phyloP scores from a whole-genome alignment of 768 basidiomycete genomes.

The Xerocomellus amylosporus region DNA sequence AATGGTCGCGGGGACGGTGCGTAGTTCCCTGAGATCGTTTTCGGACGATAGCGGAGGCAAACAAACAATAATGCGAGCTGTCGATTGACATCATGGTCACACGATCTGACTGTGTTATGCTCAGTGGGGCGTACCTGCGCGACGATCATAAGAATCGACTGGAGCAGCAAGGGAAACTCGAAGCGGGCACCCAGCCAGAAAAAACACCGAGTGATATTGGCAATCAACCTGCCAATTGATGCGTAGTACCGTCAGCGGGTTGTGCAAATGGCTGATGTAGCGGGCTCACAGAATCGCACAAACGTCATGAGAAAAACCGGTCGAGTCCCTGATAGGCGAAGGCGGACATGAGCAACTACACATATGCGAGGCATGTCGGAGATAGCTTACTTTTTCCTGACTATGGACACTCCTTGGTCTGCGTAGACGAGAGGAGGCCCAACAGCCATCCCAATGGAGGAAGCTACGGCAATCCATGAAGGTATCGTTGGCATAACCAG shows the following conservation, averaged over 20 bases:
- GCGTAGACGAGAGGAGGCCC: conserved; percentile 83
- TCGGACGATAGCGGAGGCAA: conserved; percentile 70
- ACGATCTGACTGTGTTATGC: conserved; percentile 11
- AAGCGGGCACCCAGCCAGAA: conserved; percentile 85
- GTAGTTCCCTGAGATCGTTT: conserved; percentile 54
- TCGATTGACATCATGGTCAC: conserved; percentile 18
- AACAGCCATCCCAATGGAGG: conserved; percentile 80
- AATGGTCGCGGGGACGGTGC: conserved; percentile 62
- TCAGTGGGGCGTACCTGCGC: conserved; percentile 56
- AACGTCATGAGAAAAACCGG: conserved; percentile 83
- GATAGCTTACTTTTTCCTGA: conserved; percentile 61
- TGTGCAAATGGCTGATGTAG: neutral
- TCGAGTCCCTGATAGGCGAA: conserved; percentile 57
- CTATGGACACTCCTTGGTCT: conserved; percentile 79
- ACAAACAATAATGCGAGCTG: conserved; percentile 80
- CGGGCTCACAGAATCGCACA: conserved; percentile 72
- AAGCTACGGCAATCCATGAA: conserved; percentile 64
- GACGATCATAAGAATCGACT: conserved; percentile 82
- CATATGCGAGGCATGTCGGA: neutral
- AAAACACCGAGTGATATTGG: conserved; percentile 87
- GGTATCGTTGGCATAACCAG: conserved; percentile 33
- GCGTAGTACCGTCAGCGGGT: conserved; percentile 9
- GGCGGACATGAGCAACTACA: conserved; percentile 1
- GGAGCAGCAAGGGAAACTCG: conserved; percentile 72
- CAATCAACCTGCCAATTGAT: conserved; percentile 66